phyloP scores from a whole-genome alignment of 2,329 filamentous ascomycete genomes.

The Fusarium buharicum region DNA sequence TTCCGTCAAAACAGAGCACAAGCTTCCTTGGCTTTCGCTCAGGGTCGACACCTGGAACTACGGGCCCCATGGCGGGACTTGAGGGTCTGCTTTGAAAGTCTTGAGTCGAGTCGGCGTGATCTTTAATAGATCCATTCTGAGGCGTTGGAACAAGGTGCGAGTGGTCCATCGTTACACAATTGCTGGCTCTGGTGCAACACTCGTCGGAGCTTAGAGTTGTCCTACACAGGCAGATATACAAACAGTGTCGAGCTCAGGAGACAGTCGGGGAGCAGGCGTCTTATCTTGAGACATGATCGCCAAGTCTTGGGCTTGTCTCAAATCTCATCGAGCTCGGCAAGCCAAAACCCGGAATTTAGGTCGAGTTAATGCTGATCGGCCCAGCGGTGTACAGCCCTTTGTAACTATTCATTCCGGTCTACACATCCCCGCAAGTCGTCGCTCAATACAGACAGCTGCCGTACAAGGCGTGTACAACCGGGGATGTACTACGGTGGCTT shows the following conservation, averaged over 20 bases:
- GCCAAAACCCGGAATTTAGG: neutral
- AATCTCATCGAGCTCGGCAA: constrained; percentile 12
- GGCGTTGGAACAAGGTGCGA: constrained; percentile 40
- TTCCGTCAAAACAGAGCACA: constrained; percentile 71
- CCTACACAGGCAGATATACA: neutral
- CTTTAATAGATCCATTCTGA: constrained; percentile 26
- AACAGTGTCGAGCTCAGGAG: neutral
- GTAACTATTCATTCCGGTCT: constrained; percentile 24
- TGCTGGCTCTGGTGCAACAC: neutral
- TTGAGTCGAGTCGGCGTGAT: constrained; percentile 19
- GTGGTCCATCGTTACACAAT: constrained; percentile 39
- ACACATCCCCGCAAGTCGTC: constrained; percentile 19
- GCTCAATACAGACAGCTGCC: constrained; percentile 17
- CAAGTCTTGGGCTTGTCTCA: constrained; percentile 27
- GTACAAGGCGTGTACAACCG: constrained; percentile 4
- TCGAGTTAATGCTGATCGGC: neutral
- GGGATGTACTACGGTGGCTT: constrained; percentile 17
- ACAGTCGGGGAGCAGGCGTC: constrained; percentile 20
- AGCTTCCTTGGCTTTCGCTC: constrained; percentile 56
- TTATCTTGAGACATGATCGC: constrained; percentile 19
- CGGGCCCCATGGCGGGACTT: constrained; percentile 38
- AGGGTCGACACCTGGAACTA: constrained; percentile 17
- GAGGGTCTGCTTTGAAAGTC: constrained; percentile 40
- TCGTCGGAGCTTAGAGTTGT: constrained; percentile 1
- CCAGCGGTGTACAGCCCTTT: constrained; percentile 2